A percentile compares a stretch with the other conserved stretches of the same genome.
These are phyloP conservation scores for Trichoderma koningiopsis DNA, from an alignment of 2,329 filamentous ascomycete species.

Conservation along the genomic window DNA sequence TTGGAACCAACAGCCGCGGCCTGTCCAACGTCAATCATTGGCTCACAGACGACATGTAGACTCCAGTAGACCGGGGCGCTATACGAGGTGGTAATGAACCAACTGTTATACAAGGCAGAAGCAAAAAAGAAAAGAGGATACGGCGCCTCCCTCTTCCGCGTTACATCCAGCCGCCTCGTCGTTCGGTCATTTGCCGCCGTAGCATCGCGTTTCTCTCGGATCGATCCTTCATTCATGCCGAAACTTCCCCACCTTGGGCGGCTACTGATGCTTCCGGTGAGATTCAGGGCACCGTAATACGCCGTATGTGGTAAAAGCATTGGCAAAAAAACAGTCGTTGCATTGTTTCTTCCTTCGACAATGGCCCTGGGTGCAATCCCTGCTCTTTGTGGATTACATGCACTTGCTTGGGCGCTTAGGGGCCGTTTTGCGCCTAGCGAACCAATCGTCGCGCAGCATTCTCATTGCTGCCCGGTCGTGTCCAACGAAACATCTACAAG, in stretches of 20 bases:
- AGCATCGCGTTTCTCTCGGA: constrained; percentile 11
- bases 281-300: not conserved
- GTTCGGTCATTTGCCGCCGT: not conserved
- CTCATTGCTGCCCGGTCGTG: not conserved
- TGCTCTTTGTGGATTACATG: not conserved
- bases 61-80: not conserved
- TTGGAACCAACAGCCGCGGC: not conserved
- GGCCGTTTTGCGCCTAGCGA: constrained; percentile 8
- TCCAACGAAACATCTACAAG: not conserved
- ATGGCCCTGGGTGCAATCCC: not conserved
- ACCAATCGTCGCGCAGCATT: not conserved
- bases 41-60: not conserved
- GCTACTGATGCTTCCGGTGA: not conserved
- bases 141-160: constrained; percentile 14
- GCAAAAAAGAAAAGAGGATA: not conserved
- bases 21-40: not conserved
- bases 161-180: constrained; percentile 17
- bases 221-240: not conserved
- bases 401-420: constrained; percentile 4
- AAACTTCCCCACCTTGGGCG: not conserved
- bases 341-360: not conserved
- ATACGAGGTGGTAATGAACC: not conserved
- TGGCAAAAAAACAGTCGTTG: not conserved
- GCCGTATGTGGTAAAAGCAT: not conserved
- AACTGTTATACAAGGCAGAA: not conserved